A percentile compares a stretch with the other conserved stretches of the same genome.
These are phyloP conservation scores for Zostera marina DNA, from an alignment of 116 monocot species.

Conservation along the genomic window DNA sequence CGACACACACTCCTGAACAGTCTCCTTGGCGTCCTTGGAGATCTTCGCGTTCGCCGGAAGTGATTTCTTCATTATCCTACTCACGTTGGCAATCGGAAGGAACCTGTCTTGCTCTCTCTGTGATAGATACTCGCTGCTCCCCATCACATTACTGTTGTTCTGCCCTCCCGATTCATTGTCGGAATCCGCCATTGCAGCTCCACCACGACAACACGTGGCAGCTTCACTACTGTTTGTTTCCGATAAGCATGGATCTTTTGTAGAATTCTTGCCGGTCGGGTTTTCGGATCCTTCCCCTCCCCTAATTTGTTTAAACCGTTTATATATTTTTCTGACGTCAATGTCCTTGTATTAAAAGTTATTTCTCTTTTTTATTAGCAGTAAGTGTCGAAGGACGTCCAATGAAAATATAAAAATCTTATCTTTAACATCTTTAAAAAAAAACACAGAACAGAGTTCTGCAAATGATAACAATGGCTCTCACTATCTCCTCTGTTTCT, in stretches of 20 bases:
- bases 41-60: conserved; percentile 32
- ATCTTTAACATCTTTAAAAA: conserved; percentile 1
- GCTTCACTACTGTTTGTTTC: conserved; percentile 1
- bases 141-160: conserved; percentile 12
- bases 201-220: neutral
- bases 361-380: no score
- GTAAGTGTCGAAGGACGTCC: neutral
- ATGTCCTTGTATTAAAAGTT: no score
- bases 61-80: conserved; percentile 49
- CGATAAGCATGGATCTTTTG: conserved; percentile 1
- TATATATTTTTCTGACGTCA: neutral
- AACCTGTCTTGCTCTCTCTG: conserved; percentile 42
- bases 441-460: no score
- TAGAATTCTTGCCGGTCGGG: neutral
- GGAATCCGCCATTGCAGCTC: conserved; percentile 19
- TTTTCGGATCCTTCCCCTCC: no score
- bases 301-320: neutral
- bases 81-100: conserved; percentile 59
- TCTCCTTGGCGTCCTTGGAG: conserved; percentile 59
- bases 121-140: conserved; percentile 16
- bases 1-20: conserved; percentile 47
- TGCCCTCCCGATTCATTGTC: conserved; percentile 25
- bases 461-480: conserved; percentile 21
- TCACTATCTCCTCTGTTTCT: conserved; percentile 1
- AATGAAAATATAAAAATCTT: neutral